Percentiles rank a stretch among this genome's conserved stretches.
Conservation (phyloP, 2,329 filamentous ascomycete species). For the Nigrospora sphaerica region DNA sequence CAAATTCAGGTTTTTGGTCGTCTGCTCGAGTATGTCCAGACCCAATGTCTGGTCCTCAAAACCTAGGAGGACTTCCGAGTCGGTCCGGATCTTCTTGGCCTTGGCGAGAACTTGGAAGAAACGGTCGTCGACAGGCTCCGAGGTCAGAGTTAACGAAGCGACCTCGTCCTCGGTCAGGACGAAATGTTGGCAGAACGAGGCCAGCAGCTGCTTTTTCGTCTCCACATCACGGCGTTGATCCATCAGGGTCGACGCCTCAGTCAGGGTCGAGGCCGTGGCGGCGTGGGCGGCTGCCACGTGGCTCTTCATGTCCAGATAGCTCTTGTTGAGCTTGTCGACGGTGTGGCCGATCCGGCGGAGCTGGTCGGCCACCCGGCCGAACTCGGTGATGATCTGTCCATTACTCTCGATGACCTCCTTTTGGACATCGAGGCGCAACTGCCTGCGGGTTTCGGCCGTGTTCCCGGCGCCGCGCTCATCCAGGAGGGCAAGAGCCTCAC, state of each 20-base stretch:
- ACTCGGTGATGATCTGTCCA: conserved; percentile 80
- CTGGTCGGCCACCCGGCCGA: conserved; percentile 90
- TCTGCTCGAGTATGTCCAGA: conserved; percentile 85
- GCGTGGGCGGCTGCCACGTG: conserved; percentile 70
- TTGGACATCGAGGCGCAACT: conserved; percentile 75
- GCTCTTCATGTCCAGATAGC: conserved; percentile 71
- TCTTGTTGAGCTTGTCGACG: conserved; percentile 70
- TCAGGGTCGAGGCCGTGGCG: conserved; percentile 66
- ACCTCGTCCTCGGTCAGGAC: conserved; percentile 76
- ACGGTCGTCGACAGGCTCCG: conserved; percentile 74
- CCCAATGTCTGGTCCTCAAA: conserved; percentile 85
- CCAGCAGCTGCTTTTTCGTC: conserved; percentile 70
- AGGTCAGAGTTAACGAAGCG: conserved; percentile 65
- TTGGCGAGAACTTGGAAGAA: conserved; percentile 76
- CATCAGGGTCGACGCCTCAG: conserved; percentile 70
- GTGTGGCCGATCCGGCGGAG: conserved; percentile 74
- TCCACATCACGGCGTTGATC: conserved; percentile 67
- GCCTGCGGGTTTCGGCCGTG: conserved; percentile 69
- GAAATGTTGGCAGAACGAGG: conserved; percentile 76
- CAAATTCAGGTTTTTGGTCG: conserved; percentile 75
- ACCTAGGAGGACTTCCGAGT: conserved; percentile 83
- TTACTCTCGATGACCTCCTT: conserved; percentile 92
- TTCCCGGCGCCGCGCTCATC: conserved; percentile 68
- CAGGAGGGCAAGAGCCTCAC: conserved; percentile 72
- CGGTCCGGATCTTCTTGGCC: conserved; percentile 79